These are phyloP conservation scores for Cyclotella sp. DNA, from an alignment of 108 stramenopile genomes.

Conservation along the genomic window DNA sequence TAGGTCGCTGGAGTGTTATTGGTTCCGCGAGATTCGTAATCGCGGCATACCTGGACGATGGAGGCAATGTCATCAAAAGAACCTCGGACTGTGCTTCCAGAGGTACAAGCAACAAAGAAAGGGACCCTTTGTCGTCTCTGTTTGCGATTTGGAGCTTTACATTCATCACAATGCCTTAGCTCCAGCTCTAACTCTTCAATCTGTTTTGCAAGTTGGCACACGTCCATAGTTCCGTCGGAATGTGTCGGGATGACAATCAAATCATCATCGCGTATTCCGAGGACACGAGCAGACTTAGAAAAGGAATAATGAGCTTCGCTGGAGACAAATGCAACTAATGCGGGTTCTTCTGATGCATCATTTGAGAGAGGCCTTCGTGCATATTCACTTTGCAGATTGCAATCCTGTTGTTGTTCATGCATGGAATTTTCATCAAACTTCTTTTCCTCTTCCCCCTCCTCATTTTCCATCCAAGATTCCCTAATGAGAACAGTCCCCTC, in stretches of 20 bases:
- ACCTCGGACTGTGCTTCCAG: conserved; percentile 67
- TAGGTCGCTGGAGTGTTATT: background rate
- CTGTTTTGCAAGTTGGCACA: conserved; percentile 25
- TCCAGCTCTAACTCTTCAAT: conserved; percentile 39
- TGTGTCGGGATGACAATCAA: conserved; percentile 51
- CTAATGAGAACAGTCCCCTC: too few species aligned
- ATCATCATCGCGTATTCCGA: conserved; percentile 51
- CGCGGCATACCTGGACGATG: conserved; percentile 51
- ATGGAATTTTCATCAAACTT: background rate
- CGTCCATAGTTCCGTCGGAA: conserved; percentile 50
- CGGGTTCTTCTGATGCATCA: conserved; percentile 11
- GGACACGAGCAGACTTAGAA: conserved; percentile 46
- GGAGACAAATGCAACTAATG: conserved; percentile 62
- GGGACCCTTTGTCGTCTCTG: conserved; percentile 28
- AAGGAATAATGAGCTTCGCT: conserved; percentile 70
- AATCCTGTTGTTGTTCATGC: too few species aligned
- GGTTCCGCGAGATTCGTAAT: conserved; percentile 31
- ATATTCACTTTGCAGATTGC: background rate
- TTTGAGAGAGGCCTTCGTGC: background rate
- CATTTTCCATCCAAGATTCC: background rate
- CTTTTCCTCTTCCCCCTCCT: background rate
- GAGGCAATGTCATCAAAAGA: conserved; percentile 59
- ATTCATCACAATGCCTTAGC: conserved; percentile 2
- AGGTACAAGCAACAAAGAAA: conserved; percentile 63
- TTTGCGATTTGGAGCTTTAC: background rate